Evolutionary conservation across 2,329 filamentous ascomycete species (phyloP), one percentile per base, ranked within the genome.

Genomic region (Colletotrichum sp.): DNA sequence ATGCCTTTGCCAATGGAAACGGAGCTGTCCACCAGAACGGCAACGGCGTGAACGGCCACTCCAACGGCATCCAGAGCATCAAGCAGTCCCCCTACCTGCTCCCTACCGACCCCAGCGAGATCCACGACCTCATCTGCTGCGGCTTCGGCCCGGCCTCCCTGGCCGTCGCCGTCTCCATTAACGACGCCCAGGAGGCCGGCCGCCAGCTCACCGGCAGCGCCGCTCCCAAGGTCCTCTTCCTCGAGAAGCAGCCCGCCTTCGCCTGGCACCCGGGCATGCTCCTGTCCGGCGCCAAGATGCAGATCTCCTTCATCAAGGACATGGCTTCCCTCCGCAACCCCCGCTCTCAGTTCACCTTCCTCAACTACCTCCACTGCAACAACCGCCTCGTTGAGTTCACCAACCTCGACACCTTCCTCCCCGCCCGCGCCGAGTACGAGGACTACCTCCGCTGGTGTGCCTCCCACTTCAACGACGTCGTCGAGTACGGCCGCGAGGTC

Each of bases 301-400:
- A 99, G 84, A 99, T 99, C 80, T 98, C 95, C 12, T 99, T 98
- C 87, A 91, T 99, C 87, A 99, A 99, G 87, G 96, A 99, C 83
- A 91, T 99, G 84, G 96, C 96, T 5, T 97, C 95, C 5, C 89
- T 98, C 79, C 91, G 96, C 74, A 93, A 99, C 83, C 96, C 96
- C 9, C 92, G 94, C 78, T 98, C 95, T 79, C 91, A 96, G 81
- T 99, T 99, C 85, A 99, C 96, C 16, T 99, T 98, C 86, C 88
- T 98, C 82, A 98, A 98, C 86, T 99, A 99, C 84, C 91, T 99
- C 15, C 94, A 98, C 86, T 86, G 91, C 80, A 94, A 98, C 80
- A 90, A 90, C 72, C 91, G 96, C n/a, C 89, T 99, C 52, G 92
- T 98, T 65, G 93, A 96, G 79, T 99, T 99, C 82, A 96, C 95